Conservation (phyloP, 2,329 filamentous ascomycete genomes). For the Xylariaceae sp. region DNA sequence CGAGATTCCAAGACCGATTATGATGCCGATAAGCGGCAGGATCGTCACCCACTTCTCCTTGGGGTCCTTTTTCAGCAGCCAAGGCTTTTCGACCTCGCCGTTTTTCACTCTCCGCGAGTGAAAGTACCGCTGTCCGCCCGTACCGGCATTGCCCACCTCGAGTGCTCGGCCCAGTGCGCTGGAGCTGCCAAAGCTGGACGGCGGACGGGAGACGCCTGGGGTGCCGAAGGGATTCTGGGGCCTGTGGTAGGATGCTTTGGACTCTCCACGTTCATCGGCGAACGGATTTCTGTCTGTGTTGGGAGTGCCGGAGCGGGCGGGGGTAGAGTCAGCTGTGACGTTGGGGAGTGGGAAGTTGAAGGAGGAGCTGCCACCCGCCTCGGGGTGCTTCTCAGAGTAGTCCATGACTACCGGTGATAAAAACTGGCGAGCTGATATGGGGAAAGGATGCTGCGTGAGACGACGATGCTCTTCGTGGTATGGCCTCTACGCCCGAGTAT, state of each 20-base stretch:
- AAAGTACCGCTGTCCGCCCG: slow-evolving; percentile 51
- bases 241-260: slow-evolving; percentile 16
- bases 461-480: no score
- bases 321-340: slow-evolving; percentile 24
- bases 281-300: slow-evolving; percentile 40
- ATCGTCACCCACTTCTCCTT: slow-evolving; percentile 86
- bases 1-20: slow-evolving; percentile 63
- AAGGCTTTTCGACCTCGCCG: slow-evolving; percentile 71
- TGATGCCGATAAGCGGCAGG: slow-evolving; percentile 67
- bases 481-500: no score
- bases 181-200: slow-evolving; percentile 44
- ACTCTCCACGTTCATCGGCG: slow-evolving; percentile 28
- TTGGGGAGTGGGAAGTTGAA: no score
- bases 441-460: no score
- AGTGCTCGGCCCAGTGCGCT: slow-evolving; percentile 36
- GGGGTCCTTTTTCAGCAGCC: slow-evolving; percentile 68
- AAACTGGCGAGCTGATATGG: no score
- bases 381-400: no score
- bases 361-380: no score
- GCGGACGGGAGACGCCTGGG: slow-evolving; percentile 38
- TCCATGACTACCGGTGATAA: no score
- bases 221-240: slow-evolving; percentile 42
- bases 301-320: slow-evolving; percentile 31
- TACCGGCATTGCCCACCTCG: slow-evolving; percentile 20
- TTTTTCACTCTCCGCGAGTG: slow-evolving; percentile 69